Percentiles rank a stretch among this genome's conserved stretches.
Conservation (phyloP, 2,329 filamentous ascomycete species). For the Dactylonectria macrodidyma region DNA sequence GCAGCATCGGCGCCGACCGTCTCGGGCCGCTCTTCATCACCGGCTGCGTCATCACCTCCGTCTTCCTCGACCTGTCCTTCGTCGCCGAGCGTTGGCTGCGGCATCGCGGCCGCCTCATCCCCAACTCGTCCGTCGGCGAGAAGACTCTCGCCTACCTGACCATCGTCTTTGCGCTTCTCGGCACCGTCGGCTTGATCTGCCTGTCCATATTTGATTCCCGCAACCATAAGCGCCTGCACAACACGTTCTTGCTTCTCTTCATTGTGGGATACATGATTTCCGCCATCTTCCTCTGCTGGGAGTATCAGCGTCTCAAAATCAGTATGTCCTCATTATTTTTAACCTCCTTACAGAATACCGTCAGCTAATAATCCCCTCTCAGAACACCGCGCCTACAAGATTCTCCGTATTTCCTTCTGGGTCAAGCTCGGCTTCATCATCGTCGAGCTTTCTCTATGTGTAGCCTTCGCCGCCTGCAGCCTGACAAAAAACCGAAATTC, state of each 20-base stretch:
- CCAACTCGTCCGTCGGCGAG: slow-evolving; percentile 76
- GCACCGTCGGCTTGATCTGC: slow-evolving; percentile 85
- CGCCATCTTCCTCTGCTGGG: slow-evolving; percentile 90
- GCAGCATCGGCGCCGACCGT: slow-evolving; percentile 72
- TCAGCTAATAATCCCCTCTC: slow-evolving; percentile 7
- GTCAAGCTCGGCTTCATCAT: slow-evolving; percentile 90
- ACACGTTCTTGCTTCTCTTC: slow-evolving; percentile 85
- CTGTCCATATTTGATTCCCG: slow-evolving; percentile 89
- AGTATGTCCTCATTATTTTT: slow-evolving; percentile 59
- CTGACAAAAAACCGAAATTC: slow-evolving; percentile 68
- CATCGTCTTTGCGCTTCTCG: slow-evolving; percentile 79
- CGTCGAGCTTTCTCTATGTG: slow-evolving; percentile 80
- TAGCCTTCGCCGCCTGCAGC: slow-evolving; percentile 78
- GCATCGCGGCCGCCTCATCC: slow-evolving; percentile 83
- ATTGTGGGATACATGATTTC: slow-evolving; percentile 88
- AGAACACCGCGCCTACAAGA: slow-evolving; percentile 81
- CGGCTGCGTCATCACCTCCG: slow-evolving; percentile 78
- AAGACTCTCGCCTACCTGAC: slow-evolving; percentile 74
- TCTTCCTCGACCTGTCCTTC: slow-evolving; percentile 87
- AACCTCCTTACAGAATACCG: not conserved
- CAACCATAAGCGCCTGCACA: slow-evolving; percentile 77
- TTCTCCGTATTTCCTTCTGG: slow-evolving; percentile 87
- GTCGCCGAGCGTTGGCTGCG: slow-evolving; percentile 87
- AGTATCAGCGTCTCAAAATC: slow-evolving; percentile 88
- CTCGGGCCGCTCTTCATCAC: slow-evolving; percentile 86